Conservation (phyloP, 225 moss, liverwort and hornwort species). For the Ulota crispa region DNA sequence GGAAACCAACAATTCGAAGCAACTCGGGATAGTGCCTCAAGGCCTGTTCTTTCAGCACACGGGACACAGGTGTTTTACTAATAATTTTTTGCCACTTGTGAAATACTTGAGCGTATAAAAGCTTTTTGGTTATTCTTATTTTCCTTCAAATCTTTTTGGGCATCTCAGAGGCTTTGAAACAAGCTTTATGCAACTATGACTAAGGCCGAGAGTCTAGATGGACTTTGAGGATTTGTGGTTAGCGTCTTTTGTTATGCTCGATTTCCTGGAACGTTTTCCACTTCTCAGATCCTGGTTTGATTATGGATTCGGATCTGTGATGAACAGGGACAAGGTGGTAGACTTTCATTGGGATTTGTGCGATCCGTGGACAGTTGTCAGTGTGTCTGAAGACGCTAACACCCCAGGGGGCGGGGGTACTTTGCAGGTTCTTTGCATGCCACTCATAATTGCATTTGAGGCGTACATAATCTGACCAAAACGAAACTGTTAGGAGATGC, state of each 20-base stretch:
- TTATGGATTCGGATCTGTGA: neutral
- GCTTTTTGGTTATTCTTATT: neutral
- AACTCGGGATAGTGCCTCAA: conserved; percentile 52
- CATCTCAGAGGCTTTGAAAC: neutral
- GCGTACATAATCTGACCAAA: neutral
- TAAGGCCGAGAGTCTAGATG: neutral
- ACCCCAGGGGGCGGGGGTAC: conserved; percentile 88
- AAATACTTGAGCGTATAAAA: neutral
- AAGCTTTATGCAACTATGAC: neutral
- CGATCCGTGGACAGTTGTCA: conserved; percentile 93
- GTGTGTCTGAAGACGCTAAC: conserved; percentile 87
- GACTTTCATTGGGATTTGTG: conserved; percentile 93
- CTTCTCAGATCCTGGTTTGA: neutral
- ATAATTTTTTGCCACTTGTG: neutral
- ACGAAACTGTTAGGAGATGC: neutral
- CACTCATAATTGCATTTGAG: neutral
- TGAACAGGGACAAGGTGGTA: conserved; percentile 85
- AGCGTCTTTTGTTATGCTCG: neutral
- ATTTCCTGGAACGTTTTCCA: conserved; percentile 1
- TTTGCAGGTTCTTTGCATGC: conserved; percentile 62
- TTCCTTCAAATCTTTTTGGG: neutral
- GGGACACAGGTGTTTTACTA: conserved; percentile 70
- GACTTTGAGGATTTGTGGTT: neutral
- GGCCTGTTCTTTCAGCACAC: conserved; percentile 92
- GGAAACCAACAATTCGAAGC: conserved; percentile 51